phyloP scores from a whole-genome alignment of 1,139 yeast genomes.

The Scheffersomyces cryptocercus region DNA sequence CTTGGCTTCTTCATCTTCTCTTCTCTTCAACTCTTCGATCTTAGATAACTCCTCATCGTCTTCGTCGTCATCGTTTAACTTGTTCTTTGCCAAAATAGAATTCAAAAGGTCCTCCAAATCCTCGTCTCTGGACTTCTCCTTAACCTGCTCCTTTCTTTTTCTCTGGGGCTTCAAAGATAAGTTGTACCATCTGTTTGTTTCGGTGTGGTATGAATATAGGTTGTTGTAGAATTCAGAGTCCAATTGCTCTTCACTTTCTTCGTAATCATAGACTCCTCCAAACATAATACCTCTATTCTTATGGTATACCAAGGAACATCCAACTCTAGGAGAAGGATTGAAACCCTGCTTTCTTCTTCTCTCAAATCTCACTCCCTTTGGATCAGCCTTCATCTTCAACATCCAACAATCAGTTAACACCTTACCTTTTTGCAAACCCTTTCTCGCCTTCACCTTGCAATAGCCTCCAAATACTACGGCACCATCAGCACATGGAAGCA shows the following conservation, averaged over 20 bases:
- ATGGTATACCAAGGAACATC: slow-evolving; percentile 86
- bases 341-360: slow-evolving; percentile 86
- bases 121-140: slow-evolving; percentile 63
- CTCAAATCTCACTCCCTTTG: slow-evolving; percentile 82
- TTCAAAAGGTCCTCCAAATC: slow-evolving; percentile 83
- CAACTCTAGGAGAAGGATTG: slow-evolving; percentile 91
- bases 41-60: slow-evolving; percentile 41
- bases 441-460: slow-evolving; percentile 86
- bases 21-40: slow-evolving; percentile 40
- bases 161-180: slow-evolving; percentile 65
- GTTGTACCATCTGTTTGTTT: slow-evolving; percentile 86
- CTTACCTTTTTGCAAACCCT: slow-evolving; percentile 89
- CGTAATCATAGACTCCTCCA: slow-evolving; percentile 95
- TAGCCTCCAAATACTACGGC: slow-evolving; percentile 92
- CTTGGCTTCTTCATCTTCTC: slow-evolving; percentile 40
- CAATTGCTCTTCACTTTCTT: slow-evolving; percentile 90
- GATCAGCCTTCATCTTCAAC: slow-evolving; percentile 82
- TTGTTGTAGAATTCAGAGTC: slow-evolving; percentile 85
- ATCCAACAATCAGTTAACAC: slow-evolving; percentile 88
- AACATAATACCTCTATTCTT: slow-evolving; percentile 90
- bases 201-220: slow-evolving; percentile 79
- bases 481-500: slow-evolving; percentile 81
- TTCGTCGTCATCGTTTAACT: slow-evolving; percentile 61
- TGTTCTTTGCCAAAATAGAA: slow-evolving; percentile 69
- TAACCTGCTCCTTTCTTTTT: slow-evolving; percentile 46